phyloP scores from a whole-genome alignment of 805 yeast genomes.

The Starmerella davenportii region DNA sequence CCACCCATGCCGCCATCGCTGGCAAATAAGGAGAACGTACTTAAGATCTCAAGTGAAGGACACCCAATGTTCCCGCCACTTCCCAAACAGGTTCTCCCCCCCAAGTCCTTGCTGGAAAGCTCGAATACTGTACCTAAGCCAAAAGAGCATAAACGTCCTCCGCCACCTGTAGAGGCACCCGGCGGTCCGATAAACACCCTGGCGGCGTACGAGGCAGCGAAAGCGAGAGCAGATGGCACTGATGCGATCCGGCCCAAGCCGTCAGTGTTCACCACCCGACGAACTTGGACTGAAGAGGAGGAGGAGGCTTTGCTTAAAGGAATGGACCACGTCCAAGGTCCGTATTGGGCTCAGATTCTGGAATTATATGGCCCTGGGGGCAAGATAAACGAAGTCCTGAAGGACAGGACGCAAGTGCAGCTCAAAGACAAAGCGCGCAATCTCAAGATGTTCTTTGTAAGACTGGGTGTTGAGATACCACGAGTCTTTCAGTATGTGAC shows the following conservation, averaged over 20 bases:
- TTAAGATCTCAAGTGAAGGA: slow-evolving; percentile 6
- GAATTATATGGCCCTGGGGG: slow-evolving; percentile 95
- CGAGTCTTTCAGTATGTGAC: slow-evolving; percentile 67
- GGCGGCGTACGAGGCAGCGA: slow-evolving; percentile 19
- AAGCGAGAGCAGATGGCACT: slow-evolving; percentile 15
- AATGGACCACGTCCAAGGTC: slow-evolving; percentile 56
- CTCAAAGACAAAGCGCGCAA: slow-evolving; percentile 92
- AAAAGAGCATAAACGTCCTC: not conserved
- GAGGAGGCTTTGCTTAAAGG: slow-evolving; percentile 73
- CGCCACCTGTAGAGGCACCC: not conserved
- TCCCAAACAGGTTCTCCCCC: slow-evolving; percentile 13
- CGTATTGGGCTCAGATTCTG: slow-evolving; percentile 82
- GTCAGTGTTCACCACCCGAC: slow-evolving; percentile 25
- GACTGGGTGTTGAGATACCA: slow-evolving; percentile 61
- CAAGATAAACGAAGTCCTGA: slow-evolving; percentile 57
- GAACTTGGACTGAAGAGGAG: slow-evolving; percentile 79
- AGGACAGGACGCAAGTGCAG: slow-evolving; percentile 79
- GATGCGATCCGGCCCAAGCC: slow-evolving; percentile 15
- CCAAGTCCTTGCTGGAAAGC: not conserved
- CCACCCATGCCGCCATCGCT: not conserved
- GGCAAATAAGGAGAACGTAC: not conserved
- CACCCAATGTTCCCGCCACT: slow-evolving; percentile 14
- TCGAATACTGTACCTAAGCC: not conserved
- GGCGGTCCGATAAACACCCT: slow-evolving; percentile 13
- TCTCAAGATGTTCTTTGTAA: slow-evolving; percentile 75